A percentile compares a stretch with the other conserved stretches of the same genome.
Evolutionary conservation across 2,329 filamentous ascomycete genomes (phyloP).

Genomic region (Boeremia exigua): DNA sequence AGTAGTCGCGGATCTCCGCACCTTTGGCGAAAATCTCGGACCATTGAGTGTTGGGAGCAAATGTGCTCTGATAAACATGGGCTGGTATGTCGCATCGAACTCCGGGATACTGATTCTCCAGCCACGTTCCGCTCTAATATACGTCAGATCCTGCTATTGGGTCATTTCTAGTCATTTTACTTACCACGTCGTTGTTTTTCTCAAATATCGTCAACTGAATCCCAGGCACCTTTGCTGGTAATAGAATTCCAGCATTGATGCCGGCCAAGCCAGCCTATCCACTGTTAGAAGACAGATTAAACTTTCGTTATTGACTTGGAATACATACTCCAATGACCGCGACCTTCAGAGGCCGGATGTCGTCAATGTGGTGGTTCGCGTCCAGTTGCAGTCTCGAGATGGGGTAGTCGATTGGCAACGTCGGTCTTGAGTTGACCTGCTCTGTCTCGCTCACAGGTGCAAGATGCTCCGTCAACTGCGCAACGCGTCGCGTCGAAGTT

Average conservation of each 20-base stretch:
- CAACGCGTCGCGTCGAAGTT: constrained; percentile 31
- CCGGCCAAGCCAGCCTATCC: constrained; percentile 64
- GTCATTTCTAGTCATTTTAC: constrained; percentile 1
- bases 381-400: constrained; percentile 38
- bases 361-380: constrained; percentile 35
- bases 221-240: constrained; percentile 72
- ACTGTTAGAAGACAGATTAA: neutral
- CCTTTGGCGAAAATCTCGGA: constrained; percentile 50
- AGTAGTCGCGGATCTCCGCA: constrained; percentile 52
- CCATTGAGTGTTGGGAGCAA: constrained; percentile 54
- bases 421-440: constrained; percentile 16
- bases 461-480: constrained; percentile 38
- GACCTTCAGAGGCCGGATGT: constrained; percentile 52
- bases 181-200: constrained; percentile 52
- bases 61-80: constrained; percentile 52
- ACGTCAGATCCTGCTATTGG: neutral
- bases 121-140: constrained; percentile 40
- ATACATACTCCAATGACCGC: constrained; percentile 61
- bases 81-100: constrained; percentile 43
- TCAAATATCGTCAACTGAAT: constrained; percentile 63
- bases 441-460: constrained; percentile 25
- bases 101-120: constrained; percentile 47
- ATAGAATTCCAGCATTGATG: constrained; percentile 67
- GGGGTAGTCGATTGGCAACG: constrained; percentile 33
- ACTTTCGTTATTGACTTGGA: too few relatives aligned